These are phyloP conservation scores for Magnusiomyces paraingens DNA, from an alignment of 1,139 yeast species.

Conservation along the genomic window DNA sequence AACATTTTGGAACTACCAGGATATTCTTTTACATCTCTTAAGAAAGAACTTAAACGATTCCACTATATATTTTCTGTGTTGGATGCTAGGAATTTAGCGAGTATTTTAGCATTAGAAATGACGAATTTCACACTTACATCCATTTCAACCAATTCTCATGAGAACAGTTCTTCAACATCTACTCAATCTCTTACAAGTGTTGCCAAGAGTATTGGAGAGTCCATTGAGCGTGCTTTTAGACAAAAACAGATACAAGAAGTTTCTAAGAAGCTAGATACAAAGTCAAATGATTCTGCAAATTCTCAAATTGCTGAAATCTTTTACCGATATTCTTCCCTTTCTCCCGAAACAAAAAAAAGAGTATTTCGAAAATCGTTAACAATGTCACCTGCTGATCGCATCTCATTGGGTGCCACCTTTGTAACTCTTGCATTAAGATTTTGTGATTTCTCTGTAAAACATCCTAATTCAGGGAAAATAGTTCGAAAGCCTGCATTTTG, in stretches of 20 bases:
- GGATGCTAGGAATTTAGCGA: neutral
- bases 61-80: neutral
- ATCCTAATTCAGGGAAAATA: slow-evolving; percentile 46
- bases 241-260: neutral
- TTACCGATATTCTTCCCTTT: neutral
- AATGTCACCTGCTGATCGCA: slow-evolving; percentile 45
- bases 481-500: slow-evolving; percentile 68
- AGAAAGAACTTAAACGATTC: neutral
- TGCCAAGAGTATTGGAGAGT: slow-evolving; percentile 7
- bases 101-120: neutral
- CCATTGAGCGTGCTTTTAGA: slow-evolving; percentile 13
- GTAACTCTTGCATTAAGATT: slow-evolving; percentile 51
- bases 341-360: neutral
- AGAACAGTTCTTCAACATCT: neutral
- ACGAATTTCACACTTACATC: neutral
- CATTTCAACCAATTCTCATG: neutral
- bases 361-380: slow-evolving; percentile 19
- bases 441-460: slow-evolving; percentile 54
- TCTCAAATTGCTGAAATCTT: neutral
- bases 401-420: slow-evolving; percentile 70
- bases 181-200: neutral
- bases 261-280: neutral
- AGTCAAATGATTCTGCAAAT: slow-evolving; percentile 22
- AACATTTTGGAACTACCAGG: too few relatives aligned
- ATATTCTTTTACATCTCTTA: neutral